Evolutionary conservation across 345 rosid species (phyloP).

Genomic region (Rhizophora apiculata): DNA sequence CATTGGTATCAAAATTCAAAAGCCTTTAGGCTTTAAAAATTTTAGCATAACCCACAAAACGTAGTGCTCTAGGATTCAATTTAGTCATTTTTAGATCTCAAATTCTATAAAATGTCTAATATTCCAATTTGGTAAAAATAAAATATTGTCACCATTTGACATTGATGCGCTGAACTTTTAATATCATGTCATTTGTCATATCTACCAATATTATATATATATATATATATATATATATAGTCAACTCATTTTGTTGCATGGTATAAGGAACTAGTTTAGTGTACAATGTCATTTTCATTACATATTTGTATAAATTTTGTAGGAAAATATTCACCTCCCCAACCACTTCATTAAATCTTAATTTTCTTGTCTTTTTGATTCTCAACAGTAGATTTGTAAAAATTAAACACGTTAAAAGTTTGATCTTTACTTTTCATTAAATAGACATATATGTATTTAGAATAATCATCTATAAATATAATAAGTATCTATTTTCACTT

Average conservation of each 20-base stretch:
- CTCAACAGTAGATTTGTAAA: neutral
- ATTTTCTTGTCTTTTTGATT: neutral
- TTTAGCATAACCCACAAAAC: slow-evolving; percentile 1
- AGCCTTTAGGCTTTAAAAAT: neutral
- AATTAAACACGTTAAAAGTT: neutral
- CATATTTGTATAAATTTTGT: neutral
- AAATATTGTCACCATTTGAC: too few relatives aligned
- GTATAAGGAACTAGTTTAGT: neutral
- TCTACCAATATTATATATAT: neutral
- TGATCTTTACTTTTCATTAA: too few relatives aligned
- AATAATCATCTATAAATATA: too few relatives aligned
- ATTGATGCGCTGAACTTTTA: neutral
- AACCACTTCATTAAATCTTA: neutral
- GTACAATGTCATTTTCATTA: neutral
- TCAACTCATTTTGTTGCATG: neutral
- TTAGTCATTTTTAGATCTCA: neutral
- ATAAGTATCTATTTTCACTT: too few relatives aligned
- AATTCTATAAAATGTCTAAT: neutral
- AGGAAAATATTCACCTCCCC: slow-evolving; percentile 9
- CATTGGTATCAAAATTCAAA: neutral
- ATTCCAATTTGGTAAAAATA: neutral
- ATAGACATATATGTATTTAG: too few relatives aligned
- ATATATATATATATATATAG: too few relatives aligned
- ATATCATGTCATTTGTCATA: slow-evolving; percentile 5
- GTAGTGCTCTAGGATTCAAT: neutral